Evolutionary conservation across 2,329 filamentous ascomycete genomes (phyloP), one percentile per base, ranked within the genome.

Genomic region (Cytospora piceicola): DNA sequence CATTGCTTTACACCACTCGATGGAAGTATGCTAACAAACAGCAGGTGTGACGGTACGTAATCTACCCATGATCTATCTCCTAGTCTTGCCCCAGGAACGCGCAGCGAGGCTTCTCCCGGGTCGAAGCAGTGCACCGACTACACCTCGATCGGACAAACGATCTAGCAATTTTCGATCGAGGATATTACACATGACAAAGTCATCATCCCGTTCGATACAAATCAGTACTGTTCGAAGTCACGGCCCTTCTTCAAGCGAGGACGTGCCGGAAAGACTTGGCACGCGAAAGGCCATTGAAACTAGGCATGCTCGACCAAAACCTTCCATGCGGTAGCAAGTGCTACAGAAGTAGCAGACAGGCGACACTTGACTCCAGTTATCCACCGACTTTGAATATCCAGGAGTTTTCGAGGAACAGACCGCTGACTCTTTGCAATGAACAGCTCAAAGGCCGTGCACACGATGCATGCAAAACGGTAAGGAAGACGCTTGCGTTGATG

Each of bases 391-490:
- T 22, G 14, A 24, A 24, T 7, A 15, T 17, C 17, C 29, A 36
- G 15, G 14, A 22, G 8, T 12, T 46, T 46, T 42, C 32, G 42
- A 42, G 22, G 17, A 53, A 49, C 52, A 15, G 20, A 49, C 53
- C 42, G 58, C 58, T 67, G 27, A 54, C 61, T 46, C 27, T 56
- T 66, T 60, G 66, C 73, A 79, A 81, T 65, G 56, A 51, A 60
- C 69, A 90, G 88, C 90, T 59, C 89, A 92, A 76, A 84, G 92
- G 64, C 92, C 92, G 32, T 95, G 92, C 74, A 89, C 89, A 32
- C 85, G 92, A 74, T 95, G 92, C 74, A 80, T 90, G 39, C 87
- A 87, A 72, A 92, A 92, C 73, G 90, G 90, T 67, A 95, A 94
- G 72, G 83, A 94, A 81, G 90, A 93, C 65, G 84, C 88, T 9